Conservation (phyloP, 179 eudicot genomes). For the Vitellaria paradoxa region DNA sequence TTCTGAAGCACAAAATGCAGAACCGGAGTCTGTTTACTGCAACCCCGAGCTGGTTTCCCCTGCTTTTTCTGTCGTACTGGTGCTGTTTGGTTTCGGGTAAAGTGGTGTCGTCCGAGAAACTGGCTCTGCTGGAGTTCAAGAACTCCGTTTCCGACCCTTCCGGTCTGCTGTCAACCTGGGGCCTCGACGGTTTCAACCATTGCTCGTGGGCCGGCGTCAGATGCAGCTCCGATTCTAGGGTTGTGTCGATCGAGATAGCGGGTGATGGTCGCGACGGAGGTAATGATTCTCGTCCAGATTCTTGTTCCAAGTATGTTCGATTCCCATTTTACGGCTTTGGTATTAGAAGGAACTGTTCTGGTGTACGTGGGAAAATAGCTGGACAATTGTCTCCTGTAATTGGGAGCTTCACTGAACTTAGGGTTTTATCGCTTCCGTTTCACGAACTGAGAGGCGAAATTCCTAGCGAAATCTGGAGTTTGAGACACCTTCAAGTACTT, state of each 20-base stretch:
- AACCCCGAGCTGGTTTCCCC: not conserved
- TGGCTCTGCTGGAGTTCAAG: constrained; percentile 43
- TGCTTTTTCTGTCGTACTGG: constrained; percentile 6
- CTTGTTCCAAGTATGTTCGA: constrained; percentile 35
- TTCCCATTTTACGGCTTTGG: constrained; percentile 54
- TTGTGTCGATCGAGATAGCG: constrained; percentile 33
- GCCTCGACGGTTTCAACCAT: constrained; percentile 22
- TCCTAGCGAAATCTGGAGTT: constrained; percentile 48
- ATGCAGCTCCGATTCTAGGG: constrained; percentile 48
- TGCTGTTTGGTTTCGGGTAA: constrained; percentile 17
- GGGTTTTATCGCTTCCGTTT: constrained; percentile 66
- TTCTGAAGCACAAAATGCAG: constrained; percentile 7
- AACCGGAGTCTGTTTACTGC: not conserved
- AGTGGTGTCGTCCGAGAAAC: constrained; percentile 25
- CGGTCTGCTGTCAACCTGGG: constrained; percentile 52
- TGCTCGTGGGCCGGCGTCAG: constrained; percentile 62
- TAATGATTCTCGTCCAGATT: constrained; percentile 19
- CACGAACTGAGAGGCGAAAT: constrained; percentile 50
- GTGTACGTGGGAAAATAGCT: constrained; percentile 34
- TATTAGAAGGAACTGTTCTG: constrained; percentile 41
- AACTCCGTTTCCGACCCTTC: constrained; percentile 53
- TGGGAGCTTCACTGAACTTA: constrained; percentile 42
- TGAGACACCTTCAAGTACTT: constrained; percentile 58
- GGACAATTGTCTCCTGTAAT: constrained; percentile 43
- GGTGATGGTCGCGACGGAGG: constrained; percentile 33